phyloP scores from a whole-genome alignment of 2,329 filamentous ascomycete species.

The Talaromyces piceae region DNA sequence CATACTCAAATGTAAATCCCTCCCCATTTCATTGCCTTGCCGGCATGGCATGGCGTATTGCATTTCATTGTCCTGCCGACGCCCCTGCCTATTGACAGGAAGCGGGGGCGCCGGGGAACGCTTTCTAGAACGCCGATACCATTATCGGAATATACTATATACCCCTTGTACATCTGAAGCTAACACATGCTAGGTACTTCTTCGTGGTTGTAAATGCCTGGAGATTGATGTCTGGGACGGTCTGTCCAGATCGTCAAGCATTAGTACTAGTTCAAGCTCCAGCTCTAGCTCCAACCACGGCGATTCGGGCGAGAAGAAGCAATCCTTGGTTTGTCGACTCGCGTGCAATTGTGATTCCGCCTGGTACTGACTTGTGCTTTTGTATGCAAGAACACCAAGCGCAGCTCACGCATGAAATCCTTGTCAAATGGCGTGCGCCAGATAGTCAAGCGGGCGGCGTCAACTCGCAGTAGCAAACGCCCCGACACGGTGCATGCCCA shows the following conservation, averaged over 20 bases:
- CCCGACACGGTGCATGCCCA: background rate
- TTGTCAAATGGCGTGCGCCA: slow-evolving; percentile 3
- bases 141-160: background rate
- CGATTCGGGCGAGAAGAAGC: background rate
- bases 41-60: slow-evolving; percentile 3
- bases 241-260: slow-evolving; percentile 34
- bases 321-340: background rate
- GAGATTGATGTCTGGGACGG: slow-evolving; percentile 96
- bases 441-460: slow-evolving; percentile 1
- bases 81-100: background rate
- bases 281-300: slow-evolving; percentile 14
- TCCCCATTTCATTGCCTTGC: background rate
- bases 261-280: slow-evolving; percentile 24
- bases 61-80: slow-evolving; percentile 1
- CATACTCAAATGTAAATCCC: slow-evolving; percentile 61
- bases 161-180: background rate
- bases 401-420: slow-evolving; percentile 10
- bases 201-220: slow-evolving; percentile 75
- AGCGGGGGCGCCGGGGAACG: background rate
- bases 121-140: background rate
- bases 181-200: slow-evolving; percentile 52
- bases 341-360: background rate
- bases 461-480: background rate
- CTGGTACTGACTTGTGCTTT: background rate
- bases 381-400: slow-evolving; percentile 20